A percentile compares a stretch with the other conserved stretches of the same genome.
Conservation (phyloP, 257 asterid species). For the Capsicum chinense region DNA sequence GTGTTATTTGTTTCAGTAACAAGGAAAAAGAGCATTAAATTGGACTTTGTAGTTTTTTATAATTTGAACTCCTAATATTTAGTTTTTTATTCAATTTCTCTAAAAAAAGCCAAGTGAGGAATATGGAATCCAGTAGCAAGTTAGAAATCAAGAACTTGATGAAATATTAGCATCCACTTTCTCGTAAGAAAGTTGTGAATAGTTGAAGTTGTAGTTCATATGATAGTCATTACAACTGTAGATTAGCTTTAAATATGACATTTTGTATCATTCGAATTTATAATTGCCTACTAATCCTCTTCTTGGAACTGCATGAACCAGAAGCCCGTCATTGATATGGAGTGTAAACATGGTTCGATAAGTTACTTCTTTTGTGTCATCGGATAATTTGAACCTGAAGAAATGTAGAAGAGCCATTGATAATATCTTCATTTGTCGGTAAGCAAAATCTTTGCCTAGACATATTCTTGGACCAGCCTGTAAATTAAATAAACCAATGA, state of each 20-base stretch:
- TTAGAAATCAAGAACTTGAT: conserved; percentile 5
- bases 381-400: conserved; percentile 55
- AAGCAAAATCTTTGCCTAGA: conserved; percentile 29
- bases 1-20: neutral
- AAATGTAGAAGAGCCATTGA: conserved; percentile 51
- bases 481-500: neutral
- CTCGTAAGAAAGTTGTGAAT: neutral
- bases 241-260: neutral
- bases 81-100: neutral
- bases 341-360: conserved; percentile 75
- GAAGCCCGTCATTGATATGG: conserved; percentile 61
- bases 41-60: neutral
- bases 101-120: neutral
- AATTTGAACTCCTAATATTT: neutral
- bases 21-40: neutral
- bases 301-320: conserved; percentile 51
- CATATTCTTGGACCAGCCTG: conserved; percentile 54
- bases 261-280: neutral
- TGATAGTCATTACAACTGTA: neutral
- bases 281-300: conserved; percentile 12
- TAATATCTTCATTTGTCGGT: conserved; percentile 60
- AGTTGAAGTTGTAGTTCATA: neutral
- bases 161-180: neutral
- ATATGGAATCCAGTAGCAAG: neutral
- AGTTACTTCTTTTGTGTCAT: conserved; percentile 50